Conservation (phyloP, 345 rosid species). For the Limnanthes douglasii region DNA sequence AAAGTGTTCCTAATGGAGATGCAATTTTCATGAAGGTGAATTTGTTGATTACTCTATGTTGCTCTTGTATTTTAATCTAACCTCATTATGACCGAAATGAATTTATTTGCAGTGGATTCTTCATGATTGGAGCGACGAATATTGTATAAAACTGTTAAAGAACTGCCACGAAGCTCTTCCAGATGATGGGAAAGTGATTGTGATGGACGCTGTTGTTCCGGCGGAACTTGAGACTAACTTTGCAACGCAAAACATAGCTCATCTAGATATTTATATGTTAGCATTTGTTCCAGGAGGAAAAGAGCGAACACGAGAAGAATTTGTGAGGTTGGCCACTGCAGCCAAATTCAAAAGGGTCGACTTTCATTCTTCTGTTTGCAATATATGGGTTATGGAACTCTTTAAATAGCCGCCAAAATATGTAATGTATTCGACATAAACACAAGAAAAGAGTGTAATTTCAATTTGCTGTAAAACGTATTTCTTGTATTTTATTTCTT, state of each 20-base stretch:
- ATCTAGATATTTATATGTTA: constrained; percentile 59
- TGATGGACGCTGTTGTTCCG: constrained; percentile 59
- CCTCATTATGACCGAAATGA: background rate
- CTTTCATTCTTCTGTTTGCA: constrained; percentile 22
- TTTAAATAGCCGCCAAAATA: too few species aligned
- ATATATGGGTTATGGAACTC: too few species aligned
- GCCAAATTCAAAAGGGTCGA: constrained; percentile 47
- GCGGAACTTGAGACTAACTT: constrained; percentile 52
- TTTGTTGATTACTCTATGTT: too few species aligned
- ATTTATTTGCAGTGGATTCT: constrained; percentile 51
- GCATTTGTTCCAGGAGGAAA: constrained; percentile 82
- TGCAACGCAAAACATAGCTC: constrained; percentile 15
- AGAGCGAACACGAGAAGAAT: constrained; percentile 60
- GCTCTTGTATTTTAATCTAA: too few species aligned
- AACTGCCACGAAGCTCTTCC: constrained; percentile 65
- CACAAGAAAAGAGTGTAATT: too few species aligned
- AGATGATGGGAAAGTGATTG: constrained; percentile 50
- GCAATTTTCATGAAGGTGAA: constrained; percentile 60
- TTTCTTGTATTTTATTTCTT: too few species aligned
- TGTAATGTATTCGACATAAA: too few species aligned
- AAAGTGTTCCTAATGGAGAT: constrained; percentile 37
- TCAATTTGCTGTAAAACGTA: too few species aligned
- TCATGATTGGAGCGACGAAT: constrained; percentile 76
- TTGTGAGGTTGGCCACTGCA: constrained; percentile 43
- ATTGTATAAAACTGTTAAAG: constrained; percentile 44